Percentiles rank a stretch among this genome's conserved stretches.
Conservation (phyloP, 73 alveolate species). For the Paramecium pentaurelia region DNA sequence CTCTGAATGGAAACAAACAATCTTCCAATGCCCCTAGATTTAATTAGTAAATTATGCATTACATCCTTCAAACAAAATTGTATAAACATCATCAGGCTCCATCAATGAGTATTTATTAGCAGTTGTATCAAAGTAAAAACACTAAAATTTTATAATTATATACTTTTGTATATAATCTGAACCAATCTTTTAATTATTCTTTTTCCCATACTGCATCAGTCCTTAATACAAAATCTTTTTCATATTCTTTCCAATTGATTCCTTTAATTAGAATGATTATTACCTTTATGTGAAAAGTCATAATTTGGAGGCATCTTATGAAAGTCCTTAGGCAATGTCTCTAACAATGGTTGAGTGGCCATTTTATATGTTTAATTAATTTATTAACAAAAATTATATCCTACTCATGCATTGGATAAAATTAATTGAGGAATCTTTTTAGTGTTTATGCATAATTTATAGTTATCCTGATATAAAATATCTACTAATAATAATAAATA, state of each 20-base stretch:
- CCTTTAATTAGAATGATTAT: not conserved
- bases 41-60: not conserved
- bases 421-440: not conserved
- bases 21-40: constrained; percentile 58
- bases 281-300: constrained; percentile 33
- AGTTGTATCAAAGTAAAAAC: constrained; percentile 38
- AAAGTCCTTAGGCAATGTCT: not conserved
- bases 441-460: not conserved
- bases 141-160: not conserved
- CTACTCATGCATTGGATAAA: not conserved
- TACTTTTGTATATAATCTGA: constrained; percentile 36
- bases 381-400: not conserved
- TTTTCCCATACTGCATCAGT: constrained; percentile 58
- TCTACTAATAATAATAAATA: not conserved
- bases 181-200: constrained; percentile 32
- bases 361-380: not conserved
- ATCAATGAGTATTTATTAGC: constrained; percentile 21
- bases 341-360: not conserved
- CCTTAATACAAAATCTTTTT: constrained; percentile 34
- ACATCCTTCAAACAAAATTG: constrained; percentile 48
- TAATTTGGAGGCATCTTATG: constrained; percentile 34
- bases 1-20: constrained; percentile 15
- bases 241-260: constrained; percentile 32
- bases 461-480: not conserved
- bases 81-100: constrained; percentile 55